Evolutionary conservation across 371 early-diverging fungal species (phyloP).

Genomic region (Rhizomucor pusillus): DNA sequence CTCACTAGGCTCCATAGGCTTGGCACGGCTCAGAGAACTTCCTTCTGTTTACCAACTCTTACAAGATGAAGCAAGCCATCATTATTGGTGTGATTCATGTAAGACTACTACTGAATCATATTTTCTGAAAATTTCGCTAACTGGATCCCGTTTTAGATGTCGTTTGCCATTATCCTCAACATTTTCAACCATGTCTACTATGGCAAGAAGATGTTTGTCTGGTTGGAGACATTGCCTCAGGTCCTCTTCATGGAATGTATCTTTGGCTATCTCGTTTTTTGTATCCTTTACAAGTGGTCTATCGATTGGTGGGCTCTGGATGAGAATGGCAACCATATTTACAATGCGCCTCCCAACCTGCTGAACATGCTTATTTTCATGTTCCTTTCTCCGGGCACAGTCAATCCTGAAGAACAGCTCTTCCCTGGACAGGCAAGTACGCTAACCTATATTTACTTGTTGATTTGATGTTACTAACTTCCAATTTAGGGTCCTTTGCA

Average conservation of each 20-base stretch:
- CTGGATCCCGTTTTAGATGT: slow-evolving; percentile 87
- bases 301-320: slow-evolving; percentile 82
- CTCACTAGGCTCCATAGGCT: slow-evolving; percentile 43
- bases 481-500: slow-evolving; percentile 75
- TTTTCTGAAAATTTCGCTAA: too few relatives aligned
- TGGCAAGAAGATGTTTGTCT: slow-evolving; percentile 78
- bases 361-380: slow-evolving; percentile 98
- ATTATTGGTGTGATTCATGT: slow-evolving; percentile 96
- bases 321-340: slow-evolving; percentile 61
- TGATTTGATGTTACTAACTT: too few relatives aligned
- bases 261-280: slow-evolving; percentile 94
- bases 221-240: slow-evolving; percentile 94
- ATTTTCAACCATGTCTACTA: slow-evolving; percentile 92
- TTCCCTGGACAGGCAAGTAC: slow-evolving; percentile 84
- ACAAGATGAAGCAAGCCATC: slow-evolving; percentile 99
- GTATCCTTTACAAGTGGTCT: slow-evolving; percentile 98
- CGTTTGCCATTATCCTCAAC: slow-evolving; percentile 91
- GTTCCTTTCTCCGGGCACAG: slow-evolving; percentile 97
- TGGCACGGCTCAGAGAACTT: slow-evolving; percentile 97
- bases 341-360: slow-evolving; percentile 87
- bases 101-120: too few relatives aligned
- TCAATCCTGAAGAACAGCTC: slow-evolving; percentile 68
- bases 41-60: slow-evolving; percentile 96
- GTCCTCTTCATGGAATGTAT: slow-evolving; percentile 90
- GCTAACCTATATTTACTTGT: too few relatives aligned